These are phyloP conservation scores for Leccinum pellstonianum DNA, from an alignment of 768 basidiomycete species.

Conservation along the genomic window DNA sequence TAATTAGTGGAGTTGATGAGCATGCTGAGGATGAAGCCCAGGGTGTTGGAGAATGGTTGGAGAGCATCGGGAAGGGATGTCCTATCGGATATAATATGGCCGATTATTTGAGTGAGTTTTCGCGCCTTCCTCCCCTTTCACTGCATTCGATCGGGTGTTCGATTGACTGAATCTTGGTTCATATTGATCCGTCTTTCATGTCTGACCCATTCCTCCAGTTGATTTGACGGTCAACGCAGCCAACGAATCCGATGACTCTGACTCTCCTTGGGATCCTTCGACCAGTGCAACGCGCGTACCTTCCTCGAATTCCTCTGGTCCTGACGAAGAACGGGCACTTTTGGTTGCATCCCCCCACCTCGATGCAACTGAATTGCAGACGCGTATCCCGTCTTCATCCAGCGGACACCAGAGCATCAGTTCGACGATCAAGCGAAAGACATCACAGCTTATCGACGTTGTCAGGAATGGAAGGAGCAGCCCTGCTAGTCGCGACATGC, in stretches of 20 bases:
- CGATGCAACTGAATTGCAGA: slow-evolving; percentile 55
- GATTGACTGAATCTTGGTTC: background rate
- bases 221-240: slow-evolving; percentile 68
- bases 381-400: slow-evolving; percentile 31
- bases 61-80: slow-evolving; percentile 75
- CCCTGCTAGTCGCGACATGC: slow-evolving; percentile 35
- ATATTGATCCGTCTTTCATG: background rate
- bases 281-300: slow-evolving; percentile 26
- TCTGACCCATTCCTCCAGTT: slow-evolving; percentile 41
- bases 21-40: slow-evolving; percentile 19
- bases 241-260: slow-evolving; percentile 33
- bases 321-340: slow-evolving; percentile 71
- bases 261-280: slow-evolving; percentile 34
- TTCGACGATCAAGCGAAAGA: slow-evolving; percentile 64
- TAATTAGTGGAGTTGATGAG: slow-evolving; percentile 8
- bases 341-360: slow-evolving; percentile 38
- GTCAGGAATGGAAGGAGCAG: slow-evolving; percentile 40
- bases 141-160: background rate
- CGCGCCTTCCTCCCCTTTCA: background rate
- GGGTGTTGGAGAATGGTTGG: slow-evolving; percentile 60
- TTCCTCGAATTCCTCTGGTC: slow-evolving; percentile 43
- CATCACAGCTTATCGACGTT: slow-evolving; percentile 68
- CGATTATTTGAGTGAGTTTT: slow-evolving; percentile 83
- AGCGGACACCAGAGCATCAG: slow-evolving; percentile 43
- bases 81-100: slow-evolving; percentile 96